Evolutionary conservation across 352 stramenopile species (phyloP), one percentile per base, ranked within the genome.

Genomic region (Globisporangium emineosum): DNA sequence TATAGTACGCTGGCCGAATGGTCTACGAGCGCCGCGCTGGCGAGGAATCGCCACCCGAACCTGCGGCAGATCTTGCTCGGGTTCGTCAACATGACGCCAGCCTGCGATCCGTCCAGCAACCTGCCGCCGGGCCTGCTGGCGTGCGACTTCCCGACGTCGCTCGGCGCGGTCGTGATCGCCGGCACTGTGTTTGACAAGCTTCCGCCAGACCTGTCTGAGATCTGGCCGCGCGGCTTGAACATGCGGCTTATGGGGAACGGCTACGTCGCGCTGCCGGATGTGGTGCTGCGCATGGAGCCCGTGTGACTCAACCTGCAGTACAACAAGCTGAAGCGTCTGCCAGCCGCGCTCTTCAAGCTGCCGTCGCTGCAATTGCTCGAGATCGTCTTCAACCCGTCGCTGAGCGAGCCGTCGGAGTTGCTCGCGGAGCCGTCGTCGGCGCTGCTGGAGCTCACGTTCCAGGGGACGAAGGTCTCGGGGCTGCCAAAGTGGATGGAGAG

Each of bases 151-250:
- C 55, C 63, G 10, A 10, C 9, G 57, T 43, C 33, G 10, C n/a
- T 68, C 9, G 30, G 45, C 23, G 19, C 54, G 15, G 2, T 62
- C 17, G 4, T 54, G 53, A 12, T 32, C 30, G 21, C 23, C 3
- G 47, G 47, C 13, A 54, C 47, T 15, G 8, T 23, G 0, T n/a
- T 54, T 12, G 23, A 33, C 47, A 54, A 54, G 13, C 32, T 74
- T 19, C 68, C 69, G 0, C 5, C 30, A 1, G 56, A 75, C 9
- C 54, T 75, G 13, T 32, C 66, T 21, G 51, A 66, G 40, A 55
- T 47, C 4, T 75, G 65, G 61, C 40, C 43, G 2, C 30, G 7
- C 27, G 29, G 25, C 17, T 27, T 67, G 4, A 13, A 1, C 29
- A 2, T 27, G 4, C 53, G 23, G 56, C 37, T 62, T 12, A 43